Evolutionary conservation across 306 rosid genomes (phyloP).

Genomic region (Ammopiptanthus mongolicus): DNA sequence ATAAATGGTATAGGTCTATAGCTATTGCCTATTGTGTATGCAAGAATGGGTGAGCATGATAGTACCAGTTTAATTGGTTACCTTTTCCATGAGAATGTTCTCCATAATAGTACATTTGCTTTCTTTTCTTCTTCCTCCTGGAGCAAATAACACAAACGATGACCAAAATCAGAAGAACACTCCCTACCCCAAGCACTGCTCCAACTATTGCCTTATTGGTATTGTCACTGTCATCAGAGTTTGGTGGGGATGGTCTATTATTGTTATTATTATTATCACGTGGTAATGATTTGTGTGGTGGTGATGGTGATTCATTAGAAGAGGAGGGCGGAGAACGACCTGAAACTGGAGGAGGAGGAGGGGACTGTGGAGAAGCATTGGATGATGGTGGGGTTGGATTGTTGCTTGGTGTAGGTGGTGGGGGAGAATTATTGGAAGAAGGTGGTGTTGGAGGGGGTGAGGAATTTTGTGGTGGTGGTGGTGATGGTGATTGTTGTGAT

Average conservation of each 20-base stretch:
- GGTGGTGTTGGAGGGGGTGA: slow-evolving; percentile 16
- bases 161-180: slow-evolving; percentile 30
- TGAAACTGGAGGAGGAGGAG: slow-evolving; percentile 8
- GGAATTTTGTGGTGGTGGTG: background rate
- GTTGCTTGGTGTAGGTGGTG: slow-evolving; percentile 25
- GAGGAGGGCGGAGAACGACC: background rate
- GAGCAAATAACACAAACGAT: slow-evolving; percentile 32
- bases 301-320: background rate
- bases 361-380: background rate
- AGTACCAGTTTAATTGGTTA: slow-evolving; percentile 2
- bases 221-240: background rate
- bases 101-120: slow-evolving; percentile 45
- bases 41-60: background rate
- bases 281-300: background rate
- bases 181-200: slow-evolving; percentile 35
- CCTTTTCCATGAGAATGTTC: slow-evolving; percentile 49
- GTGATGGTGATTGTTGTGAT: background rate
- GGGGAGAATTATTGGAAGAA: slow-evolving; percentile 7
- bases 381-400: slow-evolving; percentile 20
- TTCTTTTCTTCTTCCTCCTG: slow-evolving; percentile 51
- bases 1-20: too few species aligned
- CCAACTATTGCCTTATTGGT: slow-evolving; percentile 33
- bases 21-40: background rate
- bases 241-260: background rate
- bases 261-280: background rate